Percentiles rank a stretch among this genome's conserved stretches.
Evolutionary conservation across 225 moss, liverwort and hornwort genomes (phyloP).

Genomic region (Climacium dendroides): DNA sequence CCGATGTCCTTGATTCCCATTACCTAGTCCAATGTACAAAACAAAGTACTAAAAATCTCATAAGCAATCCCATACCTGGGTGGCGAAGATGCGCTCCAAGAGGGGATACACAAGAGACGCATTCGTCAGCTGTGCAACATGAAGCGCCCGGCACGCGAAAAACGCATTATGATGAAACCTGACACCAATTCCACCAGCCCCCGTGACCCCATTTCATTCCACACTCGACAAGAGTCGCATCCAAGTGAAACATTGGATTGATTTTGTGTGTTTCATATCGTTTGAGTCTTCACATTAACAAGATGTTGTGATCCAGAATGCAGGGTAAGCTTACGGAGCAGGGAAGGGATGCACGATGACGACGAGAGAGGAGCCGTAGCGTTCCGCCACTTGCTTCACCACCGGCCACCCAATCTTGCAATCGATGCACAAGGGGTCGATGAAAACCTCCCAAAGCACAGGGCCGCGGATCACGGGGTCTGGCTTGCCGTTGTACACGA

Average conservation of each 20-base stretch:
- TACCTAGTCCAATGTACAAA: neutral
- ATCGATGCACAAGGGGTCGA: constrained; percentile 78
- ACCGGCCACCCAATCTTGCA: constrained; percentile 72
- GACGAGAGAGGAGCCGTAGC: constrained; percentile 46
- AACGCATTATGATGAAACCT: constrained; percentile 97
- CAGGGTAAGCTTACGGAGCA: constrained; percentile 36
- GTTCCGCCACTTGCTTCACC: constrained; percentile 44
- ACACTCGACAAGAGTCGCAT: neutral
- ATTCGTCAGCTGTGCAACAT: constrained; percentile 12
- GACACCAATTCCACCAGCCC: neutral
- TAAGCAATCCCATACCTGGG: constrained; percentile 33
- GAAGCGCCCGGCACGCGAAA: constrained; percentile 50
- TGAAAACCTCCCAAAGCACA: constrained; percentile 70
- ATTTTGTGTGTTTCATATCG: neutral
- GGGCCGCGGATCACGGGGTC: constrained; percentile 11
- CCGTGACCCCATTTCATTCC: neutral
- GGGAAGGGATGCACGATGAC: constrained; percentile 83
- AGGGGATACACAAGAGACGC: constrained; percentile 26
- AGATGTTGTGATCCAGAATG: neutral
- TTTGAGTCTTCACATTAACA: neutral
- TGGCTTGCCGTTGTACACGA: constrained; percentile 32
- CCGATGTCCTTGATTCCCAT: neutral
- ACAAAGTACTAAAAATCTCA: neutral
- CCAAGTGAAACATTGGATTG: neutral
- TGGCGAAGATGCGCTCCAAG: constrained; percentile 62